Conservation (phyloP, 225 moss, liverwort and hornwort species). For the Marchantia paleacea region DNA sequence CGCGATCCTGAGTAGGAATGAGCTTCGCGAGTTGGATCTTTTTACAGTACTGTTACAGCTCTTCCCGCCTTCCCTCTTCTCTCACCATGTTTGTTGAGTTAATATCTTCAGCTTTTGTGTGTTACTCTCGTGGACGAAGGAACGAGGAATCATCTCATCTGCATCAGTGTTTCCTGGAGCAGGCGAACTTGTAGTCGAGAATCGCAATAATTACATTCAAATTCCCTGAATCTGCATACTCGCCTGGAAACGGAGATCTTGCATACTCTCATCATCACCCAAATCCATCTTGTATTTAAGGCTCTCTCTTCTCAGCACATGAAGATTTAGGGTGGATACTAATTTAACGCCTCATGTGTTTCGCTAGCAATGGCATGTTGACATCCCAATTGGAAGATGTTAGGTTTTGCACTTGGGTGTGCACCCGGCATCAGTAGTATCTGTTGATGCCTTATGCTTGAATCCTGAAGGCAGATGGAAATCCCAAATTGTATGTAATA, state of each 20-base stretch:
- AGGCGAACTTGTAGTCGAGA: not conserved
- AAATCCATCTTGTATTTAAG: too few relatives aligned
- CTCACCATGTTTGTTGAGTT: not conserved
- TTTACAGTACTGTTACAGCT: slow-evolving; percentile 35
- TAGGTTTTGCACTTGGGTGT: not conserved
- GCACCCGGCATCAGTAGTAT: not conserved
- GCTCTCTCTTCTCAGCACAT: not conserved
- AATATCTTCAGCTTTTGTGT: not conserved
- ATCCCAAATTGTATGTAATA: too few relatives aligned
- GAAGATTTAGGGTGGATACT: not conserved
- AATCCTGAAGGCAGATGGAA: not conserved
- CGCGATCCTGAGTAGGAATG: slow-evolving; percentile 20
- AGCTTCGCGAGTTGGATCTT: slow-evolving; percentile 42
- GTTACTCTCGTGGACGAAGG: not conserved
- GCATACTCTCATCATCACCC: not conserved
- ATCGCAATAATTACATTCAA: not conserved
- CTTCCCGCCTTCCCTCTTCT: not conserved
- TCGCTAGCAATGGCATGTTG: not conserved
- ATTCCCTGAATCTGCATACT: not conserved
- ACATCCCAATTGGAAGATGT: not conserved
- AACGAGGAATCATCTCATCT: not conserved
- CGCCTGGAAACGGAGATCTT: not conserved
- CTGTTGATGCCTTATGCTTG: not conserved
- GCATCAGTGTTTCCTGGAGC: not conserved
- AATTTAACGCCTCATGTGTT: not conserved